Conservation (phyloP, 176 grass and related monocot species). For the Musa beccarii region DNA sequence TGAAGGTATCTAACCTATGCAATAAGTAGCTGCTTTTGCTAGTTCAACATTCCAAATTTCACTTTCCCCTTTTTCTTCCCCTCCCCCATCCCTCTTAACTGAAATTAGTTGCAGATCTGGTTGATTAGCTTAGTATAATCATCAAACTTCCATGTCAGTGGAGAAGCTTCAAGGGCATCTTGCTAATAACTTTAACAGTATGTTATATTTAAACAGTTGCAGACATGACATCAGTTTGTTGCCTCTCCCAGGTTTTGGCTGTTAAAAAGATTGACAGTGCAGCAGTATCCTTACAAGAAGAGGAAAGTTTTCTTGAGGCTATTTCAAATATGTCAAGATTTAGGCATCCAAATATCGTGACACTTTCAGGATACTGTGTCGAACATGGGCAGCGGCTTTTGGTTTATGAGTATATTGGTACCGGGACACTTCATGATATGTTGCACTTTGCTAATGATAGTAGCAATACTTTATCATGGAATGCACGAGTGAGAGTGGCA, state of each 20-base stretch:
- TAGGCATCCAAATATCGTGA: conserved; percentile 85
- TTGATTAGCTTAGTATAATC: conserved; percentile 1
- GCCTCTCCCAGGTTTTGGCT: conserved; percentile 65
- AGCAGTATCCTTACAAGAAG: conserved; percentile 75
- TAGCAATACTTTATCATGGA: conserved; percentile 78
- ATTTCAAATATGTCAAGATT: conserved; percentile 86
- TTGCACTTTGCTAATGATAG: conserved; percentile 76
- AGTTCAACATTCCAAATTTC: background rate
- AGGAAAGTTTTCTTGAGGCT: conserved; percentile 89
- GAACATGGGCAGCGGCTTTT: conserved; percentile 88
- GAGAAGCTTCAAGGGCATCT: background rate
- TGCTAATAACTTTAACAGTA: background rate
- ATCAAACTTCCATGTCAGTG: background rate
- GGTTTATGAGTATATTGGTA: conserved; percentile 80
- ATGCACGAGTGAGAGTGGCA: conserved; percentile 68
- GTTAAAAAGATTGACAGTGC: conserved; percentile 92
- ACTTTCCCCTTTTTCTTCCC: background rate
- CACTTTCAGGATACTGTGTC: conserved; percentile 75
- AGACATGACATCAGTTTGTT: background rate
- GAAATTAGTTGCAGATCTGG: background rate
- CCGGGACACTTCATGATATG: conserved; percentile 72
- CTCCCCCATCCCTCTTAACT: background rate
- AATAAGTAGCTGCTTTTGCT: background rate
- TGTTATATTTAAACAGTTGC: too few species aligned
- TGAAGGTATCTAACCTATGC: background rate